phyloP scores from a whole-genome alignment of 306 rosid genomes.

The Malus sieversii region DNA sequence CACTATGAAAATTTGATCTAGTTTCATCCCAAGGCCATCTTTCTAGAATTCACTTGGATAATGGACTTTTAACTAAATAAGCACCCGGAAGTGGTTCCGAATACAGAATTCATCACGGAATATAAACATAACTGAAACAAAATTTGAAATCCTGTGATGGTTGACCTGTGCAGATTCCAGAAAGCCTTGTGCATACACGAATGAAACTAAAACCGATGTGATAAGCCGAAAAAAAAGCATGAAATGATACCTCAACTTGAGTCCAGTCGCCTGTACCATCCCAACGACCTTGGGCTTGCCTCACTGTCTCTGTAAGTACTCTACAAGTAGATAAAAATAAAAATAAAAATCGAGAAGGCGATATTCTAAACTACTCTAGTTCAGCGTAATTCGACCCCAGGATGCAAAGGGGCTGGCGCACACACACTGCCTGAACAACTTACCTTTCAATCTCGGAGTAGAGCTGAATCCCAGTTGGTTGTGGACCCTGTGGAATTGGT shows the following conservation, averaged over 20 bases:
- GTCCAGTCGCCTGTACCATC: conserved; percentile 66
- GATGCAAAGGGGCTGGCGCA: not conserved
- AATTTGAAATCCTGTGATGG: not conserved
- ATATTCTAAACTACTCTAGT: not conserved
- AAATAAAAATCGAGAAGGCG: not conserved
- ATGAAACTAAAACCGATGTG: not conserved
- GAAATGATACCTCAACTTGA: conserved; percentile 68
- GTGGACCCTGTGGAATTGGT: conserved; percentile 8
- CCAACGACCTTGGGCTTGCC: conserved; percentile 70
- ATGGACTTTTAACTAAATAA: not conserved
- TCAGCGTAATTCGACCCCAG: not conserved
- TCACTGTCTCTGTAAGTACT: conserved; percentile 70
- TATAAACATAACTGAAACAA: not conserved
- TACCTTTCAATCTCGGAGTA: conserved; percentile 84
- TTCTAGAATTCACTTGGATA: not conserved
- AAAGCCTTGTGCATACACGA: conserved; percentile 1
- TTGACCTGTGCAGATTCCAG: not conserved
- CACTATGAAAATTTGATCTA: not conserved
- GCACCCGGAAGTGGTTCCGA: not conserved
- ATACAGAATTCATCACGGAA: not conserved
- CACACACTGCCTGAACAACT: not conserved
- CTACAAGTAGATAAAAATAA: conserved; percentile 28
- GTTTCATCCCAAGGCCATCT: not conserved
- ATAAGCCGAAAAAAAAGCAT: not conserved
- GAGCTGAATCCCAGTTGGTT: conserved; percentile 56